Percentiles rank a stretch among this genome's conserved stretches.
Conservation (phyloP, 208 protist genomes). For the Acanthamoeba triangularis region DNA sequence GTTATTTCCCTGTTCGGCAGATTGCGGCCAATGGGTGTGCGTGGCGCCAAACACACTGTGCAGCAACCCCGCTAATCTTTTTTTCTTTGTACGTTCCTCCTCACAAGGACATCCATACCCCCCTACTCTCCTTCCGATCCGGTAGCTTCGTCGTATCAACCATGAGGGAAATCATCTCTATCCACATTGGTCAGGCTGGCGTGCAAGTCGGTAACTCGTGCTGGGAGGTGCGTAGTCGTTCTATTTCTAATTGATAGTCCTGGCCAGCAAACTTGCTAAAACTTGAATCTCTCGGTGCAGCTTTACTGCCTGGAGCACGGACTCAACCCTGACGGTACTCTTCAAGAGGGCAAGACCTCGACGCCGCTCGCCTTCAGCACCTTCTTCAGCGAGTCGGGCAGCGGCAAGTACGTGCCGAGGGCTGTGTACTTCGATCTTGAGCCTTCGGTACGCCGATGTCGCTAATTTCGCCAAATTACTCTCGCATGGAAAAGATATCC, state of each 20-base stretch:
- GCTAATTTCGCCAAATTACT: background rate
- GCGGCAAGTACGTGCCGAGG: slow-evolving; percentile 97
- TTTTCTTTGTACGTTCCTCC: slow-evolving; percentile 55
- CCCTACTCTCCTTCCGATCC: background rate
- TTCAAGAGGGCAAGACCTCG: slow-evolving; percentile 92
- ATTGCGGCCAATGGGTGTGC: background rate
- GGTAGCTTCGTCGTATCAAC: background rate
- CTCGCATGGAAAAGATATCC: too few relatives aligned
- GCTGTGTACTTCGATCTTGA: slow-evolving; percentile 98
- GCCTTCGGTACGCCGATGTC: slow-evolving; percentile 69
- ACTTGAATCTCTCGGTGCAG: slow-evolving; percentile 55
- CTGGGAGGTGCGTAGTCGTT: slow-evolving; percentile 95
- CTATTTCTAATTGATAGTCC: background rate
- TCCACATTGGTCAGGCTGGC: slow-evolving; percentile 98
- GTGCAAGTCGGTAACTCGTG: slow-evolving; percentile 98
- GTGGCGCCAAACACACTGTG: background rate
- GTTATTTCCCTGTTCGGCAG: background rate
- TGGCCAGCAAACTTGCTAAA: too few relatives aligned
- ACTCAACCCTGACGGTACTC: slow-evolving; percentile 93
- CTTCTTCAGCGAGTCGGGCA: slow-evolving; percentile 97
- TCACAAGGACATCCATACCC: slow-evolving; percentile 36
- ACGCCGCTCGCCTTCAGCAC: slow-evolving; percentile 97
- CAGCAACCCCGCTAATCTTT: background rate
- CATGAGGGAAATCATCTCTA: slow-evolving; percentile 96
- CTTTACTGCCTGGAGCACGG: slow-evolving; percentile 96